Evolutionary conservation across 1,284 basidiomycete species (phyloP), one percentile per base, ranked within the genome.

Genomic region (Trichosporon sp.): DNA sequence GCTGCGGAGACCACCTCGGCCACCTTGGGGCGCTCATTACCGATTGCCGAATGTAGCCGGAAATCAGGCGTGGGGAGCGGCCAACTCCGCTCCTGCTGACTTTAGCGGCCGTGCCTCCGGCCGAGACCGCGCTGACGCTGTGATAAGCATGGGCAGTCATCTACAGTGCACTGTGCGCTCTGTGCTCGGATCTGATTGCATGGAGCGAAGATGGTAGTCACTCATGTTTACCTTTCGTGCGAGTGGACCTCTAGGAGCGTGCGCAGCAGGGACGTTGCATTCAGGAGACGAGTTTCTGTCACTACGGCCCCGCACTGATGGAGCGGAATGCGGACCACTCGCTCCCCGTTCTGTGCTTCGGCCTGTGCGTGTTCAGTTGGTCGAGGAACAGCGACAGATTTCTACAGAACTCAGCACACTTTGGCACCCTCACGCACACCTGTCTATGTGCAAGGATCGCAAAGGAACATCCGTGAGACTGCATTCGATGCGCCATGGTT

Each of bases 31-130:
- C n/a, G n/a, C n/a, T n/a, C n/a, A 54, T 54, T 29, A 29, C 49
- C 49, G 49, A 54, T 54, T 54, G 16, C 49, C 49, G 49, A 54
- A 21, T 29, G 49, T 54, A 54, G 49, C 49, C 49, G 49, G 49
- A 52, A 11, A 31, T 31, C 14, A 31, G 16, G 16, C 23, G 49
- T 6, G 34, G 13, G 34, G 34, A 37, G 34, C 49, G 49, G 49
- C 25, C 27, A 54, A 31, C 25, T n/a, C 49, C 49, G 49, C 49
- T n/a, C 16, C 16, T 14, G 8, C 46, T 23, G 46, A 29, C 21
- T 11, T 37, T 11, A 11, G 49, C 27, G 27, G 49, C 49, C 49
- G 49, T 31, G 14, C 4, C 2, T 29, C 49, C 49, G 25, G 49
- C 49, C 25, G 25, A 34, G 7, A 8, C 33, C 8, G 33, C 8